Evolutionary conservation across 148 eudicot species (phyloP).

Genomic region (Linanthus parryae): DNA sequence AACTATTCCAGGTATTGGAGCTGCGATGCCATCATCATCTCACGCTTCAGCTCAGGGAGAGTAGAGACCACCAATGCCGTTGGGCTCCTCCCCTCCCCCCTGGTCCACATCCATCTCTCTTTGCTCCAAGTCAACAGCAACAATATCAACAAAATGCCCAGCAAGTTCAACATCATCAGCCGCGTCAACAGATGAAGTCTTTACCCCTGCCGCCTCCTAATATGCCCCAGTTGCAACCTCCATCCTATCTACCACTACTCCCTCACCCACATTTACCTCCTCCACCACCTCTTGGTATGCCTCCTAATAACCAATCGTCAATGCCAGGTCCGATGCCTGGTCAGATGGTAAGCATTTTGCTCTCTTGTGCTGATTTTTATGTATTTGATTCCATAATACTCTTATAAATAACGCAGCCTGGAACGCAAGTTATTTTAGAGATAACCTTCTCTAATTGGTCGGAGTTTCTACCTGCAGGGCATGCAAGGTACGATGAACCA

Average conservation of each 20-base stretch:
- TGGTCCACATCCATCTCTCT: slow-evolving; percentile 93
- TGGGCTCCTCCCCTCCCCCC: slow-evolving; percentile 97
- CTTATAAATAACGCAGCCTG: no score
- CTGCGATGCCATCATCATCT: slow-evolving; percentile 79
- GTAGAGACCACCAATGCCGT: slow-evolving; percentile 43
- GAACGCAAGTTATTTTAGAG: no score
- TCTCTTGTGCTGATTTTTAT: no score
- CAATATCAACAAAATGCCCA: slow-evolving; percentile 77
- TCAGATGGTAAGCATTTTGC: slow-evolving; percentile 43
- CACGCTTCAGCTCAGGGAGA: slow-evolving; percentile 76
- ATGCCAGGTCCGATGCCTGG: slow-evolving; percentile 56
- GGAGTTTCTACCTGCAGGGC: slow-evolving; percentile 29
- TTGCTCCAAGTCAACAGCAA: slow-evolving; percentile 58
- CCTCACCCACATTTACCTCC: slow-evolving; percentile 71
- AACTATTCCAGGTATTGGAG: slow-evolving; percentile 94
- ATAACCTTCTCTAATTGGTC: no score
- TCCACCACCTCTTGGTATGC: slow-evolving; percentile 72
- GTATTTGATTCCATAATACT: no score
- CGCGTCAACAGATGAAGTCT: slow-evolving; percentile 59
- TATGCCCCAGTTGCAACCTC: slow-evolving; percentile 72
- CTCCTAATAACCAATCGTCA: slow-evolving; percentile 32
- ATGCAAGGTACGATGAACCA: slow-evolving; percentile 74
- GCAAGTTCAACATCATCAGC: slow-evolving; percentile 63
- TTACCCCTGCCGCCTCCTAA: slow-evolving; percentile 63
- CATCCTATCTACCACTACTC: slow-evolving; percentile 55